phyloP scores from a whole-genome alignment of 768 basidiomycete genomes.

The Leccinellum albellum region DNA sequence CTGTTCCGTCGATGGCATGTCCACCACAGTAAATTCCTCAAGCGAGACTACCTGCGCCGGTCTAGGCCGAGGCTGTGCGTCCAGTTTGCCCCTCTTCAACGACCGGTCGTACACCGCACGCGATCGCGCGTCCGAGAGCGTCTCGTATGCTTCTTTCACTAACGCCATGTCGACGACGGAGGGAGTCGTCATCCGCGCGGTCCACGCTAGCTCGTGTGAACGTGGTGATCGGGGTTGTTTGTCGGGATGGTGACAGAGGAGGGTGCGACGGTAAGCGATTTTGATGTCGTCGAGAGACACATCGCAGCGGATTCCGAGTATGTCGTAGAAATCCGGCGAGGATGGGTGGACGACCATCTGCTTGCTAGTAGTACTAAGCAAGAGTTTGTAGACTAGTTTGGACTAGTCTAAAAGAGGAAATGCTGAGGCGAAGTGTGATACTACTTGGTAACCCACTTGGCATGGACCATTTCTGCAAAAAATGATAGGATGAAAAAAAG shows the following conservation, averaged over 20 bases:
- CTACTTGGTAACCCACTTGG: too few relatives aligned
- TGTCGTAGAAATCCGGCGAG: constrained; percentile 50
- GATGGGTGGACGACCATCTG: neutral
- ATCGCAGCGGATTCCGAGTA: constrained; percentile 50
- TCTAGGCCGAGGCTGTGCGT: constrained; percentile 38
- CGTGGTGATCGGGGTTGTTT: constrained; percentile 30
- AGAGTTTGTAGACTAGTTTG: too few relatives aligned
- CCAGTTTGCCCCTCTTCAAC: constrained; percentile 6
- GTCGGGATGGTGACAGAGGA: constrained; percentile 66
- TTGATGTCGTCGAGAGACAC: constrained; percentile 59
- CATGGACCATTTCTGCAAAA: too few relatives aligned
- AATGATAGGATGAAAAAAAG: too few relatives aligned
- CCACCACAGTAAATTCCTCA: constrained; percentile 52
- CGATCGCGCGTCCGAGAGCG: constrained; percentile 47
- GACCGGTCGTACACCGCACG: constrained; percentile 51
- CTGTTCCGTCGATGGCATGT: neutral
- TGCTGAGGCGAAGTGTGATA: too few relatives aligned
- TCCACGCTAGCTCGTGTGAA: neutral
- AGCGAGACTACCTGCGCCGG: constrained; percentile 78
- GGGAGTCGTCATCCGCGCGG: neutral
- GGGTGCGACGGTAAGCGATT: constrained; percentile 61
- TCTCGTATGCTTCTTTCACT: constrained; percentile 65
- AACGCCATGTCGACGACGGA: constrained; percentile 44
- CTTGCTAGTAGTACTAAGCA: too few relatives aligned
- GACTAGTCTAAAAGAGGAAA: too few relatives aligned